These are phyloP conservation scores for Lonicera japonica DNA, from an alignment of 129 eudicot genomes.

Conservation along the genomic window DNA sequence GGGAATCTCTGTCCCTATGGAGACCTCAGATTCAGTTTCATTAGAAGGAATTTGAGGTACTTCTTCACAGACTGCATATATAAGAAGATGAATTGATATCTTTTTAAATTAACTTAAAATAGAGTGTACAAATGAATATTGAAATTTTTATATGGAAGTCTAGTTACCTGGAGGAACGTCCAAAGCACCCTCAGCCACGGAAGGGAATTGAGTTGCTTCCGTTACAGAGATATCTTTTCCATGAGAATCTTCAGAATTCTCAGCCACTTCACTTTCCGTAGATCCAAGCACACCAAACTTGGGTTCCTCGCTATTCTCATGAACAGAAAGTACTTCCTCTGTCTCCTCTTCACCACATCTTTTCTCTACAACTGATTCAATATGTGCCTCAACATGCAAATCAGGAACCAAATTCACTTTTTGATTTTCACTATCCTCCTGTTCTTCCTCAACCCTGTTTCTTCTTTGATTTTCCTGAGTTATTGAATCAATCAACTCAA, in stretches of 20 bases:
- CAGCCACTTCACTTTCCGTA: conserved; percentile 61
- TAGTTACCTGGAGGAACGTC: conserved; percentile 37
- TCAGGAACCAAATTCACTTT: conserved; percentile 22
- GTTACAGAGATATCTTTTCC: conserved; percentile 27
- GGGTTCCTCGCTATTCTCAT: conserved; percentile 23
- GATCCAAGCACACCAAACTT: conserved; percentile 36
- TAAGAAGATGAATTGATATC: neutral
- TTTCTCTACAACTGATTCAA: neutral
- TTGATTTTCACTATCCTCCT: conserved; percentile 33
- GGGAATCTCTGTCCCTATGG: conserved; percentile 82
- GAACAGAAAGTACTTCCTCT: conserved; percentile 16
- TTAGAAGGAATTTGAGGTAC: conserved; percentile 15
- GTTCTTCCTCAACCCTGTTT: conserved; percentile 26
- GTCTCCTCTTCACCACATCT: neutral
- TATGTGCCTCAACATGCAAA: neutral
- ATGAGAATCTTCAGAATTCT: conserved; percentile 43
- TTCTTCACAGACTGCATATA: conserved; percentile 39
- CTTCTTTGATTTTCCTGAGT: conserved; percentile 24
- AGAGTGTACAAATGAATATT: neutral
- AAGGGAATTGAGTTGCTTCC: conserved; percentile 15
- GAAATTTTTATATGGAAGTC: neutral
- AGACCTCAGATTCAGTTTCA: conserved; percentile 52
- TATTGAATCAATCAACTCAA: conserved; percentile 48
- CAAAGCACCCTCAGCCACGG: conserved; percentile 21
- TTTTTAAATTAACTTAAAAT: neutral